Evolutionary conservation across 768 basidiomycete genomes (phyloP).

Genomic region (Lactarius hengduanensis): DNA sequence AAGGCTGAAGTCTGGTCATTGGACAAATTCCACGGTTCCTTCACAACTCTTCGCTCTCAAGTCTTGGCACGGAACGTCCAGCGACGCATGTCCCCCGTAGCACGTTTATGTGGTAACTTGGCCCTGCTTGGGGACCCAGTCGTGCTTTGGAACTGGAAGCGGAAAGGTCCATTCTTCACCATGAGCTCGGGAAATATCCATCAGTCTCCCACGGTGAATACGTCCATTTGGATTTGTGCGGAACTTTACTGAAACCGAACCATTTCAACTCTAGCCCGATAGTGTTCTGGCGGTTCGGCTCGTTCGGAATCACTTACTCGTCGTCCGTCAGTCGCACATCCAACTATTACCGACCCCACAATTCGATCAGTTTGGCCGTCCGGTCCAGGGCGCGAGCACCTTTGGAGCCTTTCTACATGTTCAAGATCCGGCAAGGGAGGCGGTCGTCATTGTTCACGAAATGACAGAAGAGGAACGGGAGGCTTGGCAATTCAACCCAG

Average conservation of each 20-base stretch:
- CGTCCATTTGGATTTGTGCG: neutral
- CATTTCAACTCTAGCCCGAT: constrained; percentile 24
- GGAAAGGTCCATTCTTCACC: constrained; percentile 18
- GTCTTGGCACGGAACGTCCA: constrained; percentile 8
- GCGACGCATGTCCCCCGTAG: constrained; percentile 19
- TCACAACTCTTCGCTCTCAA: constrained; percentile 23
- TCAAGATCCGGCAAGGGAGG: constrained; percentile 32
- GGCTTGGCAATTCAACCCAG: constrained; percentile 36
- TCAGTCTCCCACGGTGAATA: constrained; percentile 27
- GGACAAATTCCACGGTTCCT: constrained; percentile 37
- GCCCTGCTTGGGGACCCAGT: constrained; percentile 28
- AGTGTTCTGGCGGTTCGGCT: constrained; percentile 33
- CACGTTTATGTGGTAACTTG: constrained; percentile 25
- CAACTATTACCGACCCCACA: constrained; percentile 31
- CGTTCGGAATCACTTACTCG: constrained; percentile 33
- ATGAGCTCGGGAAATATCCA: constrained; percentile 24
- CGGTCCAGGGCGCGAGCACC: constrained; percentile 13
- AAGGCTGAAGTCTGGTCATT: constrained; percentile 32
- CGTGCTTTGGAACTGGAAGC: constrained; percentile 27
- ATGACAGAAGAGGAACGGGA: constrained; percentile 28
- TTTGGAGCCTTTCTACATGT: constrained; percentile 28
- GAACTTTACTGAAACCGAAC: neutral
- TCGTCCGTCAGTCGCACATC: constrained; percentile 34
- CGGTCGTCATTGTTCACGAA: constrained; percentile 32
- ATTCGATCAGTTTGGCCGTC: constrained; percentile 21